Percentiles rank a stretch among this genome's conserved stretches.
These are phyloP conservation scores for Mycena latifolia DNA, from an alignment of 768 basidiomycete genomes.

Conservation along the genomic window DNA sequence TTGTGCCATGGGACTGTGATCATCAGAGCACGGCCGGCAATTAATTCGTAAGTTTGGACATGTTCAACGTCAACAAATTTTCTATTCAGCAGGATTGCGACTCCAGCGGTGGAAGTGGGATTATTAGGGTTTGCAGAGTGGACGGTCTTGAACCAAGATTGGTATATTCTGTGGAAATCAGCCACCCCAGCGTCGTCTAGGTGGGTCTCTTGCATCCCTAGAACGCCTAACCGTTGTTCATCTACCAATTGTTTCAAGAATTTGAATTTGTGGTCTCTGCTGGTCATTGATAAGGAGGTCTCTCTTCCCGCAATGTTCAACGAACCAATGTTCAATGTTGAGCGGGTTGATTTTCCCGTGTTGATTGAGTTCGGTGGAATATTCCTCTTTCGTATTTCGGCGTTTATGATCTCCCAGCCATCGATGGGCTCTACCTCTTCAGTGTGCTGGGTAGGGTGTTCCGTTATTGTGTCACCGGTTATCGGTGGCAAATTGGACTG, in stretches of 20 bases:
- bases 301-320: slow-evolving; percentile 36
- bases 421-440: too few relatives aligned
- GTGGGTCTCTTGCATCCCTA: slow-evolving; percentile 30
- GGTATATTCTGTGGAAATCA: background rate
- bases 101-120: background rate
- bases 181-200: background rate
- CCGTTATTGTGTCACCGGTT: too few relatives aligned
- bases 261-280: slow-evolving; percentile 37
- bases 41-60: background rate
- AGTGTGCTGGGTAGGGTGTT: slow-evolving; percentile 1
- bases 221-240: slow-evolving; percentile 31
- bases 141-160: background rate
- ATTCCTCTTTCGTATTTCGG: background rate
- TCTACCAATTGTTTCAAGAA: slow-evolving; percentile 28
- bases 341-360: background rate
- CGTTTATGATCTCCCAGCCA: background rate
- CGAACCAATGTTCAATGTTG: slow-evolving; percentile 18
- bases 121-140: background rate
- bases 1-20: background rate
- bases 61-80: slow-evolving; percentile 9
- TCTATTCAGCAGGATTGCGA: background rate
- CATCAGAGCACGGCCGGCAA: background rate
- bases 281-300: background rate
- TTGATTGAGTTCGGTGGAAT: background rate
- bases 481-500: slow-evolving; percentile 8